Evolutionary conservation across 441 rosid genomes (phyloP), one percentile per base, ranked within the genome.

Genomic region (Raphanus hybrid): DNA sequence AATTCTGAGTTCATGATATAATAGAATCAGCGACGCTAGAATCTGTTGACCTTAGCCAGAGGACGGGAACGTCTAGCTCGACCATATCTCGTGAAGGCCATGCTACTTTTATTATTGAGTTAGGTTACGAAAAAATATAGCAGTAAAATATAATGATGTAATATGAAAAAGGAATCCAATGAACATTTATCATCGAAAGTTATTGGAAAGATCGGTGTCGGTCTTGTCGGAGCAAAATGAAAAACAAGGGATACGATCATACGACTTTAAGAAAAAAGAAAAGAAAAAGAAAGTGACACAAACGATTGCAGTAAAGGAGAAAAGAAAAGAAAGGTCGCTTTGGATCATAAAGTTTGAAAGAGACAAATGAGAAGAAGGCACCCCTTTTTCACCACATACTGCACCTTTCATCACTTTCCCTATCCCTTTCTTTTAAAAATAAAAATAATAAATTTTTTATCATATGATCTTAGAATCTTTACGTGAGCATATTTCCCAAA

Each of bases 311-410:
- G 32, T 61, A 68, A 73, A 69, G 29, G 70, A 52, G 23, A 73
- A 32, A 75, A 58, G 14, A 29, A 75, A 81, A 58, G 39, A 54
- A 48, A 23, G 64, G 75, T 73, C 77, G 35, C 70, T 81, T 78
- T 75, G 79, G 71, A 72, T 78, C 70, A 75, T 75, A 86, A 86
- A 85, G 91, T 77, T 83, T 83, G 94, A 88, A 82, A 85, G 78
- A 16, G 90, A 88, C 86, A 4, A 27, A 59, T 65, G 76, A 68
- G 82, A 80, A 55, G 86, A 81, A 82, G 66, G 73, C 78, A 79
- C 75, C 62, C 67, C 27, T 82, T 89, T 86, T 78, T 82, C 79
- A 87, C 88, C 91, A 74, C 89, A 86, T 69, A 85, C 88, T 65
- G 64, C 69, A 63, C 85, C 70, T 86, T 67, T 73, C 84, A 80